Base-by-base conservation (phyloP, 1,139 yeast species). In the Wickerhamiella pararugosa region DNA sequence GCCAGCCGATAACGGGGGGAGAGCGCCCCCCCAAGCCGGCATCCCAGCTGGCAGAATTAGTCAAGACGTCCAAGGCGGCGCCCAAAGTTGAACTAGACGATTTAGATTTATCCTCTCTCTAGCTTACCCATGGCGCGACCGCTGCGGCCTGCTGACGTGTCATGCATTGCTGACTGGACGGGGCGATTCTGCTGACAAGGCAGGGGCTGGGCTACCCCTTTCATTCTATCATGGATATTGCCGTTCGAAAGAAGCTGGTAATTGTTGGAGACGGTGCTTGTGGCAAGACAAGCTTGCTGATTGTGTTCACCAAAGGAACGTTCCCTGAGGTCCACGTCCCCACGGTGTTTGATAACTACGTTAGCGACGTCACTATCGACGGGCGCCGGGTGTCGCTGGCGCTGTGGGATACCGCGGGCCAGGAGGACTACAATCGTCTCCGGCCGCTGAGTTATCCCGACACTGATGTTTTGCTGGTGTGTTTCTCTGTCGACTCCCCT, bases 321-420 rank as follows among this genome's bases (percentile, higher is more conserved):
- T 87, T 86, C 76, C 96, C 96, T 49, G 93, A 83, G 48, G 90
- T 83, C 47, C 86, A 86, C 61, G 94, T 84, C 40, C 96, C 96
- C 54, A 86, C 96, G 28, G 95, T 86, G 47, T 86, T 86, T 58
- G 96, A 86, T 63, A 84, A 84, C 69, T 84, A 86, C 64, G 94
- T 83, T 54, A 90, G 94, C 39, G 93, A 83, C 60, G 94, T 86
- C 45, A 93, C 81, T 61, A 92, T 86, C 48, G 67, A 86, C 58
- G 95, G 95, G 43, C 79, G 93, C 69, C 82, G 82, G 63, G 94
- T 84, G 47, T 94, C 83, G 63, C 72, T 86, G 65, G 94, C 95
- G 25, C 71, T 86, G 52, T 86, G 96, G 95, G 96, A 86, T 82
- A 86, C 96, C 54, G 96, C 96, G 45, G 96, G 96, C 50, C 96